Evolutionary conservation across 768 basidiomycete genomes (phyloP).

Genomic region (Lactifluus piperatus): DNA sequence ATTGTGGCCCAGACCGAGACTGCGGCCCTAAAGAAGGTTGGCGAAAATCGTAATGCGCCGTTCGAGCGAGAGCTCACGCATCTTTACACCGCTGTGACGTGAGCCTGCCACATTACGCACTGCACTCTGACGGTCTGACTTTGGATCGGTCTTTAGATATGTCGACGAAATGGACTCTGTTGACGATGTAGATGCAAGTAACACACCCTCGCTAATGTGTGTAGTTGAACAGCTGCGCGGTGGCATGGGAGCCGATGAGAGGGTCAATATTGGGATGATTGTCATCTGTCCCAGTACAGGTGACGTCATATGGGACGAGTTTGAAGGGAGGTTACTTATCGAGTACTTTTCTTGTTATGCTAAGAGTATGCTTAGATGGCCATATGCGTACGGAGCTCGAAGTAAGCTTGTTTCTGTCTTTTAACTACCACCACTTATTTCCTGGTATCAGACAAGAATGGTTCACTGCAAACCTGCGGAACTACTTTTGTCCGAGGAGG

Average conservation of each 20-base stretch:
- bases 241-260: conserved; percentile 36
- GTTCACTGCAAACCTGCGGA: conserved; percentile 81
- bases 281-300: conserved; percentile 82
- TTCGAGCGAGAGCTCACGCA: conserved; percentile 71
- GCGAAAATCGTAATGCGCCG: conserved; percentile 62
- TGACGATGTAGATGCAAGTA: conserved; percentile 48
- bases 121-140: background rate
- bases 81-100: conserved; percentile 86
- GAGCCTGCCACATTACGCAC: conserved; percentile 25
- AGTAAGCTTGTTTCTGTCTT: conserved; percentile 30
- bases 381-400: conserved; percentile 86
- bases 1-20: conserved; percentile 80
- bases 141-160: conserved; percentile 41
- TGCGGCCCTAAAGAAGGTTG: conserved; percentile 77
- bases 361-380: conserved; percentile 42
- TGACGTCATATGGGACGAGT: conserved; percentile 90
- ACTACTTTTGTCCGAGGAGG: conserved; percentile 52
- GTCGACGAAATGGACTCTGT: conserved; percentile 71
- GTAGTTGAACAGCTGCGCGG: conserved; percentile 50
- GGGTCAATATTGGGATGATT: conserved; percentile 57
- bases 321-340: conserved; percentile 46
- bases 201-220: conserved; percentile 66
- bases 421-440: background rate
- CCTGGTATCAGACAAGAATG: conserved; percentile 59
- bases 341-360: background rate